These are phyloP conservation scores for Graphilbum sp. DNA, from an alignment of 2,329 filamentous ascomycete species.

Conservation along the genomic window DNA sequence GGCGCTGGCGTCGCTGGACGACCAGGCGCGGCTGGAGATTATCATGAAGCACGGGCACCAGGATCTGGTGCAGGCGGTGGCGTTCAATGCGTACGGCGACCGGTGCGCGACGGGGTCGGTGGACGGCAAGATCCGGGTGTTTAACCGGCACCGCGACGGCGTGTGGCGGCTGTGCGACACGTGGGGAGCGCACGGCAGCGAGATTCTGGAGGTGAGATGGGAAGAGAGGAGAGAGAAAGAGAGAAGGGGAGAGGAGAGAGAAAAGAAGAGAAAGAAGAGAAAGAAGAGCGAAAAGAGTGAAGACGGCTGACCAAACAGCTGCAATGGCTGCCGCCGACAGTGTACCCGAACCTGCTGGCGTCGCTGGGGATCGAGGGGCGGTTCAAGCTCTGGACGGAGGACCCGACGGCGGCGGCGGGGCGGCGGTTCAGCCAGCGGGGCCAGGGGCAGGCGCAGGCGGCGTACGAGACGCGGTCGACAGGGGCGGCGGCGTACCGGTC, in stretches of 20 bases:
- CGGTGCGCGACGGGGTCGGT: constrained; percentile 83
- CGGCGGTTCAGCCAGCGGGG: constrained; percentile 62
- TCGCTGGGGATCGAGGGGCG: constrained; percentile 81
- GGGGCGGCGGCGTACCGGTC: constrained; percentile 58
- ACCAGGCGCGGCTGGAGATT: constrained; percentile 33
- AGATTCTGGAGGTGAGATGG: constrained; percentile 63
- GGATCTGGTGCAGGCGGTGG: constrained; percentile 68
- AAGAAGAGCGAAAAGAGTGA: no score
- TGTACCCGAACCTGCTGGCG: constrained; percentile 71
- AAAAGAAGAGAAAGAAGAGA: no score
- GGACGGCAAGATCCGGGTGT: constrained; percentile 85
- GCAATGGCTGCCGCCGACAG: constrained; percentile 83
- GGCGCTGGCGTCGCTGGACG: constrained; percentile 20
- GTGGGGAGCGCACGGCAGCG: constrained; percentile 80
- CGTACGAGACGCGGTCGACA: constrained; percentile 39
- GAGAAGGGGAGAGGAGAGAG: no score
- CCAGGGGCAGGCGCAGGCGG: constrained; percentile 26
- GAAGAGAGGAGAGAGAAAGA: no score
- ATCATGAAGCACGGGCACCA: constrained; percentile 60
- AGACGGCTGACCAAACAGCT: no score
- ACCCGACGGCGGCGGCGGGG: constrained; percentile 63
- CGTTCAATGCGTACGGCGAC: constrained; percentile 85
- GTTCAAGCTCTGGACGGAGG: constrained; percentile 87
- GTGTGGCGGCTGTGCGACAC: constrained; percentile 70
- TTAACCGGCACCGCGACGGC: constrained; percentile 65